Conservation (phyloP, 75 land plant species). For the Cunninghamia lanceolata region DNA sequence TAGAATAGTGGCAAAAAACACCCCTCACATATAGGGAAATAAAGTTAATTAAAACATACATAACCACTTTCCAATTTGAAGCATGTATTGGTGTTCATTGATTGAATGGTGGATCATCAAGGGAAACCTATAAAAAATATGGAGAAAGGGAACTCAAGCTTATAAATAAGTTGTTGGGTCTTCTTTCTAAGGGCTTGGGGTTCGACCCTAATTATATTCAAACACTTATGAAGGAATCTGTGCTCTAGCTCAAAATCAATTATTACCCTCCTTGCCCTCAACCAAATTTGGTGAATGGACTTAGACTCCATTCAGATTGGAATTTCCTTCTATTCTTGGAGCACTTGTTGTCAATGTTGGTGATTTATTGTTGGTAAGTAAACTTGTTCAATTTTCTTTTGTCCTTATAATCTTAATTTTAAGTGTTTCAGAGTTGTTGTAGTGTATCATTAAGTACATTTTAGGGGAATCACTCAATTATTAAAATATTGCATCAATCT, state of each 20-base stretch:
- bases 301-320: slow-evolving; percentile 47
- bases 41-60: neutral
- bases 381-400: neutral
- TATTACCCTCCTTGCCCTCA: too few species aligned
- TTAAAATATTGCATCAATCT: neutral
- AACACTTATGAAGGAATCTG: neutral
- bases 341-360: slow-evolving; percentile 31
- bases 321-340: slow-evolving; percentile 11
- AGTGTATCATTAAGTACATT: neutral
- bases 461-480: neutral
- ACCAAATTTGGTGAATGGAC: slow-evolving; percentile 31
- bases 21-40: slow-evolving; percentile 5
- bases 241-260: neutral
- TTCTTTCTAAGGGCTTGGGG: neutral
- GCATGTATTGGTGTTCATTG: neutral
- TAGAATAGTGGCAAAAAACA: slow-evolving; percentile 4
- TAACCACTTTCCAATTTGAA: neutral
- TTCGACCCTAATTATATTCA: neutral
- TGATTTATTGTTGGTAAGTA: slow-evolving; percentile 23
- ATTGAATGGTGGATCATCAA: neutral
- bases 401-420: neutral
- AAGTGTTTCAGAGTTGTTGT: neutral
- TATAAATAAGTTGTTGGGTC: neutral
- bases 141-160: neutral
- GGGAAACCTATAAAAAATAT: neutral